phyloP scores from a whole-genome alignment of 495 filamentous ascomycete species.

The Penicillium goetzii region DNA sequence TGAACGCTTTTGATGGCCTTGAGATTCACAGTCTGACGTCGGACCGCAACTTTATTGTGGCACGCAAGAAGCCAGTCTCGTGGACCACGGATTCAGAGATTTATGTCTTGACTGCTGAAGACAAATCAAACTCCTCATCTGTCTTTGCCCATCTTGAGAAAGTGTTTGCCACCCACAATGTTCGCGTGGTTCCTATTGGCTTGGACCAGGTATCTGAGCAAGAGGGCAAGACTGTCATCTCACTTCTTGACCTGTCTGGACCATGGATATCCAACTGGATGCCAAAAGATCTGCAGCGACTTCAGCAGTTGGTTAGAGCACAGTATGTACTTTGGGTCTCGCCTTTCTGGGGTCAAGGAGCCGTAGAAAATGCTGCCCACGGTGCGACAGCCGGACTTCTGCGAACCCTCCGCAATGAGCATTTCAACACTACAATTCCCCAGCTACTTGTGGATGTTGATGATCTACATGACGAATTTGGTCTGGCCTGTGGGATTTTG shows the following conservation, averaged over 20 bases:
- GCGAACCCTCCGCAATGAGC: slow-evolving; percentile 33
- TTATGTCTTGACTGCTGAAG: slow-evolving; percentile 17
- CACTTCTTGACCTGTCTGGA: slow-evolving; percentile 25
- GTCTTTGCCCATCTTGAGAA: slow-evolving; percentile 23
- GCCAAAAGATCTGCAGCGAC: slow-evolving; percentile 18
- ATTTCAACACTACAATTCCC: slow-evolving; percentile 21
- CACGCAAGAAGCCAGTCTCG: slow-evolving; percentile 16
- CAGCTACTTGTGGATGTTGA: slow-evolving; percentile 21
- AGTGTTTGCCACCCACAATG: slow-evolving; percentile 18
- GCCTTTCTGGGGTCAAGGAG: slow-evolving; percentile 17
- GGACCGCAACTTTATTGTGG: slow-evolving; percentile 21
- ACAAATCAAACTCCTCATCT: slow-evolving; percentile 10
- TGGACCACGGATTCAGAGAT: slow-evolving; percentile 24
- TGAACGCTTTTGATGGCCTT: slow-evolving; percentile 12
- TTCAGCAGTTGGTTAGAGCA: slow-evolving; percentile 22
- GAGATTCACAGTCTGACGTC: slow-evolving; percentile 19
- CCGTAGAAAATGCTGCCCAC: slow-evolving; percentile 14
- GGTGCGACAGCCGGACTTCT: slow-evolving; percentile 28
- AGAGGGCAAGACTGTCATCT: slow-evolving; percentile 29
- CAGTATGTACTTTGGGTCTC: slow-evolving; percentile 35
- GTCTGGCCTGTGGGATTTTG: slow-evolving; percentile 19
- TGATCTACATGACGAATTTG: slow-evolving; percentile 15
- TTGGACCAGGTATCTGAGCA: slow-evolving; percentile 20
- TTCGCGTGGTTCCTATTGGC: slow-evolving; percentile 19
- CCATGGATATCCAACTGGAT: slow-evolving; percentile 27